phyloP scores from a whole-genome alignment of 225 moss, liverwort and hornwort genomes.

The Climacium dendroides region DNA sequence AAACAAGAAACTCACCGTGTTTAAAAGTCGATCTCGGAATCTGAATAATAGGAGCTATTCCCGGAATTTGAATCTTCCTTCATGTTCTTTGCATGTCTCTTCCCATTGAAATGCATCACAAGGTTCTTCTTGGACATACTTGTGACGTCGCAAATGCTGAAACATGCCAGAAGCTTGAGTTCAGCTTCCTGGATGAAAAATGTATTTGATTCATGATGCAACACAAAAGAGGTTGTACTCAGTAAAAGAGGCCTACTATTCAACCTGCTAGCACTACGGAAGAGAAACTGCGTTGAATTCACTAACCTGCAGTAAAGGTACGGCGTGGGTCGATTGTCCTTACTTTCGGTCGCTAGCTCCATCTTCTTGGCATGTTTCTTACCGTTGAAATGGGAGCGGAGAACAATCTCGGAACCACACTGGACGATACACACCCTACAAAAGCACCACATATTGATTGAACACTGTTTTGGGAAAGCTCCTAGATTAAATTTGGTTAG shows the following conservation, averaged over 20 bases:
- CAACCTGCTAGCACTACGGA: background rate
- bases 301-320: conserved; percentile 24
- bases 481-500: background rate
- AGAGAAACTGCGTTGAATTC: background rate
- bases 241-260: background rate
- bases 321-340: background rate
- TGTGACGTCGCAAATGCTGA: conserved; percentile 9
- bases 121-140: background rate
- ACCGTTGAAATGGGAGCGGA: conserved; percentile 22
- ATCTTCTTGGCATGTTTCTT: conserved; percentile 3
- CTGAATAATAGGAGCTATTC: background rate
- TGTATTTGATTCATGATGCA: background rate
- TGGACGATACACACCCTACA: conserved; percentile 11
- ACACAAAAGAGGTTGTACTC: background rate
- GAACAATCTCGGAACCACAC: background rate
- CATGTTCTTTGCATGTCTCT: conserved; percentile 11
- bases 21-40: background rate
- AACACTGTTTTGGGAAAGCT: background rate
- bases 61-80: conserved; percentile 1
- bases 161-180: conserved; percentile 1
- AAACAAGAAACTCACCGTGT: background rate
- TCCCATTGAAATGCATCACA: conserved; percentile 25
- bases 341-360: background rate
- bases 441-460: background rate
- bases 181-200: background rate